phyloP scores from a whole-genome alignment of 2,329 filamentous ascomycete genomes.

The Stagonosporopsis vannaccii region DNA sequence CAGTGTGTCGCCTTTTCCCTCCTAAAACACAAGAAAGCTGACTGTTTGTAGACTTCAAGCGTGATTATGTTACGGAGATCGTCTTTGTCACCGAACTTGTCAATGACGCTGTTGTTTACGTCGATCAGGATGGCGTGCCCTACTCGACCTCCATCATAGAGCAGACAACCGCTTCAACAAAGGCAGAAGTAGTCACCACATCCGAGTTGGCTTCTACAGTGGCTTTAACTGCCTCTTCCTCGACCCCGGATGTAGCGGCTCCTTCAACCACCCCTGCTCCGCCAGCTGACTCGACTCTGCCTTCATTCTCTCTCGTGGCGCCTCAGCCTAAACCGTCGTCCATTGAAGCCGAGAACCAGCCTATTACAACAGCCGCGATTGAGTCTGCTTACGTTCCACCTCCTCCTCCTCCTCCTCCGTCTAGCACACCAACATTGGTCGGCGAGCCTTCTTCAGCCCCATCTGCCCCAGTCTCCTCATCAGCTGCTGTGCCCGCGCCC shows the following conservation, averaged over 20 bases:
- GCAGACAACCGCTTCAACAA: slow-evolving; percentile 11
- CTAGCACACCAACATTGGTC: not conserved
- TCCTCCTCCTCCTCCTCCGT: not conserved
- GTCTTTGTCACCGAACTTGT: slow-evolving; percentile 41
- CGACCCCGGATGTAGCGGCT: slow-evolving; percentile 7
- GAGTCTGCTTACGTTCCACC: slow-evolving; percentile 2
- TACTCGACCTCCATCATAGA: slow-evolving; percentile 34
- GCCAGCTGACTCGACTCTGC: slow-evolving; percentile 5
- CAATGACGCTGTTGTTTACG: slow-evolving; percentile 41
- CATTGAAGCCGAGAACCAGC: slow-evolving; percentile 5
- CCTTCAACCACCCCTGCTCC: slow-evolving; percentile 16
- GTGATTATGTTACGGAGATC: slow-evolving; percentile 42
- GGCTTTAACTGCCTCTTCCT: slow-evolving; percentile 11
- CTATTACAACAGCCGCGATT: not conserved
- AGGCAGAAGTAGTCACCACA: slow-evolving; percentile 17
- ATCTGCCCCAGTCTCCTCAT: not conserved
- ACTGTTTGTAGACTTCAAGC: slow-evolving; percentile 38
- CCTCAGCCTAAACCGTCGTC: slow-evolving; percentile 18
- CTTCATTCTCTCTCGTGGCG: slow-evolving; percentile 18
- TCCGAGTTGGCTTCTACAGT: slow-evolving; percentile 21
- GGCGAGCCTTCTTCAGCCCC: slow-evolving; percentile 1
- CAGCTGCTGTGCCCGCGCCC: not conserved
- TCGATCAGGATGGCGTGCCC: slow-evolving; percentile 40
- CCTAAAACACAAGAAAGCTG: slow-evolving; percentile 5
- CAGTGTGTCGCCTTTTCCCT: slow-evolving; percentile 27